Base-by-base conservation (phyloP, 495 filamentous ascomycete genomes). In the Trichodelitschia bisporula region DNA sequence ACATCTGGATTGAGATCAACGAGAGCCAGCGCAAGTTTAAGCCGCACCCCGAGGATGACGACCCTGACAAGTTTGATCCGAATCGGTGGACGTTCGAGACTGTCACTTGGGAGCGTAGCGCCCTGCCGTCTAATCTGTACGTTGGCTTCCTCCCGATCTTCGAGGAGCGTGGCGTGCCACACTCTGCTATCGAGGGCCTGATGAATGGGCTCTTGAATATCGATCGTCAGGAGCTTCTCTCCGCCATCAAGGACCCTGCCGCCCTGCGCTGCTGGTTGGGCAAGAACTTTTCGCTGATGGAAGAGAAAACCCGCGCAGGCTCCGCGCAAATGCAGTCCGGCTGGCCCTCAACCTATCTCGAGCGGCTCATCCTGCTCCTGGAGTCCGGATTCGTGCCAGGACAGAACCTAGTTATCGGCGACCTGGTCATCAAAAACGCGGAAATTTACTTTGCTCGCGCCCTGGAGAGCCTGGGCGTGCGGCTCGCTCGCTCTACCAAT, bases 1-100 rank as follows among this genome's bases (percentile, higher is more conserved):
- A 56, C 0, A 51, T 59, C 5, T 90, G 75, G 71, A 79, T 93
- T 32, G 65, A 79, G 33, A 69, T 89, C 4, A 72, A 63, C 2
- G 58, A 68, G 3, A 84, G 75, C 0, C 84, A 95, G 37, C 42
- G 67, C 4, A 95, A 95, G 36, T 83, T 86, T 44, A 45, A 62
- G 2, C 66, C 64, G 10, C 65, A 74, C 37, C 51, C 47, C 0
- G 36, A 45, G 0, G 60, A 77, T 23, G n/a, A 36, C 5, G 29
- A 27, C 18, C 40, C 44, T 1, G 46, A 53, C 21, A 47, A 57
- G 3, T 42, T 31, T 11, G 38, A 44, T 30, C 39, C 49, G 9
- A 57, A 63, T 24, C 50, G 66, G 33, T 36, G 69, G 20, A 86
- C 76, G 0, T 73, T 92, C 30, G 83, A 90, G 41, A 62, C 91